Evolutionary conservation across 129 eudicot species (phyloP).

Genomic region (Tagetes erecta): DNA sequence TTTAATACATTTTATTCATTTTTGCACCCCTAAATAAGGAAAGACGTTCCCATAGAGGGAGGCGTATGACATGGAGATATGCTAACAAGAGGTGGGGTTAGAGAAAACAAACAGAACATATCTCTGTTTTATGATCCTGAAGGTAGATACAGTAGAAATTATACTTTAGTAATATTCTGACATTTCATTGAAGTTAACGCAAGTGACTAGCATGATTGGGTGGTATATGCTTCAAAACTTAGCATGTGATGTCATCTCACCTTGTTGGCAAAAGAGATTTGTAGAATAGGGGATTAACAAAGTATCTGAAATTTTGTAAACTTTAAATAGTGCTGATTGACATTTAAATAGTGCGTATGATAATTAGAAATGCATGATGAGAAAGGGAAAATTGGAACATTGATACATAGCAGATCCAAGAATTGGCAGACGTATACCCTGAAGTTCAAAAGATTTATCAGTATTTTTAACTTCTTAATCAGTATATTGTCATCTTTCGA

Average conservation of each 20-base stretch:
- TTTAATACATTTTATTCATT: not conserved
- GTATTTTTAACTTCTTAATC: not conserved
- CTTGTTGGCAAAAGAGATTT: not conserved
- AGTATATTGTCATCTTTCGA: slow-evolving; percentile 1
- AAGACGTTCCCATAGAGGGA: not conserved
- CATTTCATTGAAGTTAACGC: not conserved
- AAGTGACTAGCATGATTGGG: slow-evolving; percentile 12
- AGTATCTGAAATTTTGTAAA: not conserved
- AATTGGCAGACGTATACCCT: not conserved
- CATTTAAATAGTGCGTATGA: slow-evolving; percentile 3
- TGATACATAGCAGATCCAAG: not conserved
- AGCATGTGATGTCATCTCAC: slow-evolving; percentile 15
- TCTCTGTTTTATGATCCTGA: not conserved
- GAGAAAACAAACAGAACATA: not conserved
- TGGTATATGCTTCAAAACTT: slow-evolving; percentile 16
- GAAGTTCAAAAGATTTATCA: not conserved
- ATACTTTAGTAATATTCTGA: not conserved
- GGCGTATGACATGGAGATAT: not conserved
- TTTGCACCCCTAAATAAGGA: slow-evolving; percentile 3
- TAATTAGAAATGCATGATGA: slow-evolving; percentile 2
- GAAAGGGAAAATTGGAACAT: not conserved
- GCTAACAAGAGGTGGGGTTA: not conserved
- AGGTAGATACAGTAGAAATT: slow-evolving; percentile 7
- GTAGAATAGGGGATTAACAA: slow-evolving; percentile 3
- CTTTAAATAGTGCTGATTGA: slow-evolving; percentile 13